phyloP scores from a whole-genome alignment of 352 stramenopile genomes.

The Stramenopiles sp. region DNA sequence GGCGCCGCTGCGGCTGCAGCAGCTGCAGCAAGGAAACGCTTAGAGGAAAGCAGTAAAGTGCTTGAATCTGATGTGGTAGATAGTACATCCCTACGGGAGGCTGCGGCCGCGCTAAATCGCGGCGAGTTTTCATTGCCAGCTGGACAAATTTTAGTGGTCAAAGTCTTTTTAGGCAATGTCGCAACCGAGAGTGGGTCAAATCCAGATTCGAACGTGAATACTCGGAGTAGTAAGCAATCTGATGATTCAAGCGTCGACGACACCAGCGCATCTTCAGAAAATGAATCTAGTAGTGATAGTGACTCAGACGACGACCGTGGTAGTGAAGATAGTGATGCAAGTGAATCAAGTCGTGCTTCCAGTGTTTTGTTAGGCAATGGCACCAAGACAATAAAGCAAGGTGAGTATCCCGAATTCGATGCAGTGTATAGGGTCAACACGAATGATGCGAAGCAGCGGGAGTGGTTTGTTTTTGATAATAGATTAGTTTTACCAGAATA shows the following conservation, averaged over 20 bases:
- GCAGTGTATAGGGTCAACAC: neutral
- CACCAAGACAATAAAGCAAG: neutral
- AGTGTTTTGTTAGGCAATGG: neutral
- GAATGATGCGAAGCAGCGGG: slow-evolving; percentile 33
- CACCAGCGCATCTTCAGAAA: neutral
- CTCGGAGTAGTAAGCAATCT: neutral
- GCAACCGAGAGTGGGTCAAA: neutral
- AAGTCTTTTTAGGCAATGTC: slow-evolving; percentile 43
- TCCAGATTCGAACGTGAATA: neutral
- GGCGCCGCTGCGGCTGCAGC: neutral
- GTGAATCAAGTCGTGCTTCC: neutral
- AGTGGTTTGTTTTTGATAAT: slow-evolving; percentile 55
- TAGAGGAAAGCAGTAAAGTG: neutral
- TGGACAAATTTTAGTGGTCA: slow-evolving; percentile 39
- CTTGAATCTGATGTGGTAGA: neutral
- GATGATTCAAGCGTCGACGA: neutral
- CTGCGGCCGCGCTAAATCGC: neutral
- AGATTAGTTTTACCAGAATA: slow-evolving; percentile 53
- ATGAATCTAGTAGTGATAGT: neutral
- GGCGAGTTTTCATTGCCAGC: neutral
- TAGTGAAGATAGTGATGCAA: neutral
- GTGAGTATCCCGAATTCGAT: neutral
- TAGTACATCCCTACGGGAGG: neutral
- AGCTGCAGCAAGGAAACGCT: neutral
- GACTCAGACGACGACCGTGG: neutral